phyloP scores from a whole-genome alignment of 2,329 filamentous ascomycete species.

The Aspergillus bombycis region DNA sequence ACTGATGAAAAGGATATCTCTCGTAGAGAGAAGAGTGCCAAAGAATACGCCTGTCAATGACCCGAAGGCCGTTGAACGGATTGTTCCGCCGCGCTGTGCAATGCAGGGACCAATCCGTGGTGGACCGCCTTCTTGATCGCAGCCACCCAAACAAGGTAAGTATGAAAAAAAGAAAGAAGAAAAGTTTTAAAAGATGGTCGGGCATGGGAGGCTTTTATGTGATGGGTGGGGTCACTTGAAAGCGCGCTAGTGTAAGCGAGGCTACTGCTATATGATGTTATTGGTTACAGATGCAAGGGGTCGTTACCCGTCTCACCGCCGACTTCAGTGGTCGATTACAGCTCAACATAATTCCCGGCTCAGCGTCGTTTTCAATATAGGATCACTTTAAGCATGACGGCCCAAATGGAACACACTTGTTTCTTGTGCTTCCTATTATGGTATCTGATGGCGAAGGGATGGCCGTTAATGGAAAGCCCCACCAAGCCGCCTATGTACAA shows the following conservation, averaged over 20 bases:
- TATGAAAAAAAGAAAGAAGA: constrained; percentile 53
- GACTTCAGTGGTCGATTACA: too few relatives aligned
- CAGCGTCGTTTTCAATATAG: too few relatives aligned
- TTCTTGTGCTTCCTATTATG: too few relatives aligned
- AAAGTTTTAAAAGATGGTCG: constrained; percentile 31
- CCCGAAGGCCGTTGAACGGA: constrained; percentile 54
- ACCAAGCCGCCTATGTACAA: too few relatives aligned
- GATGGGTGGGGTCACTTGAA: background rate
- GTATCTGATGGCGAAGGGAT: too few relatives aligned
- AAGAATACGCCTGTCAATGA: constrained; percentile 55
- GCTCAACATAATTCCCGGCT: too few relatives aligned
- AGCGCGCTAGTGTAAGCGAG: constrained; percentile 27
- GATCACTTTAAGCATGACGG: too few relatives aligned
- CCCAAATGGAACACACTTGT: too few relatives aligned
- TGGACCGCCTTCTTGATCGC: constrained; percentile 51
- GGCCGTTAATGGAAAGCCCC: too few relatives aligned
- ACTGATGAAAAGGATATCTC: constrained; percentile 36
- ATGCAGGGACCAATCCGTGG: constrained; percentile 57
- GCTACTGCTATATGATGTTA: background rate
- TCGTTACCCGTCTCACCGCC: too few relatives aligned
- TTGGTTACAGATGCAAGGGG: constrained; percentile 5
- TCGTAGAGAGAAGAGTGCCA: constrained; percentile 31
- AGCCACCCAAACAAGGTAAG: constrained; percentile 55
- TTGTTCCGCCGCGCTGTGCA: constrained; percentile 59
- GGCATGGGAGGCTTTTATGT: constrained; percentile 28